Base-by-base conservation (phyloP, 345 rosid species). In the Passiflora organensis region DNA sequence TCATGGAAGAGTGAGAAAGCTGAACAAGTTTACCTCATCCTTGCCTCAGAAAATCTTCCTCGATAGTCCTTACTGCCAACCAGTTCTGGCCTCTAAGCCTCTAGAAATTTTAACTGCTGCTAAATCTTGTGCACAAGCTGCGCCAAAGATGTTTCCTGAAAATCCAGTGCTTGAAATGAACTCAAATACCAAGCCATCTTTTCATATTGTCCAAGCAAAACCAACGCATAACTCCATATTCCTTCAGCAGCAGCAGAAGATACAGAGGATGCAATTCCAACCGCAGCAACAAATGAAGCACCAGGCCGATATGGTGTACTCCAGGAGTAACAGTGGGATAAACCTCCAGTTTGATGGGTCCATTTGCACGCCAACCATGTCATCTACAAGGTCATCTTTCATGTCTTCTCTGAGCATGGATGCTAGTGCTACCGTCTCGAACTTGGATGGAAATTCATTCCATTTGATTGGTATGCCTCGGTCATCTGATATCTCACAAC, bases 361-460 rank as follows among this genome's bases (percentile, higher is more conserved):
- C 58, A 64, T 71, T 39, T 76, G 80, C 62, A 56, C 80, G 2
- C 89, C 83, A 22, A 74, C 82, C 44, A 65, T 77, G 43, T 86
- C 89, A 47, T 81, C 87, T 0, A 68, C 76, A 17, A 73, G 86
- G 38, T 86, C 94, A 11, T 28, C 34, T 8, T 73, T 80, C 44
- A 52, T 80, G 1, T 83, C 94, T 51, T 86, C 95, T 58, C 56
- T 83, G 43, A 86, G 90, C 60, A 64, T 80, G 80, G 94, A 82
- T 72, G 72, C 78, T 22, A 72, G 80, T 72, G 72, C 78, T 22
- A 72, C 78, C 68, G 77, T 69, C 10, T 53, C 74, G 0, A 80
- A 79, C 14, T 62, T 75, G 22, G 76, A 69, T 48, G 70, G 76
- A 24, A 76, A 54, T 54, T 76, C 87, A 34, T 83, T 86, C 71